Percentiles rank a stretch among this genome's conserved stretches.
These are phyloP conservation scores for Choiromyces venosus DNA, from an alignment of 495 filamentous ascomycete genomes.

Conservation along the genomic window DNA sequence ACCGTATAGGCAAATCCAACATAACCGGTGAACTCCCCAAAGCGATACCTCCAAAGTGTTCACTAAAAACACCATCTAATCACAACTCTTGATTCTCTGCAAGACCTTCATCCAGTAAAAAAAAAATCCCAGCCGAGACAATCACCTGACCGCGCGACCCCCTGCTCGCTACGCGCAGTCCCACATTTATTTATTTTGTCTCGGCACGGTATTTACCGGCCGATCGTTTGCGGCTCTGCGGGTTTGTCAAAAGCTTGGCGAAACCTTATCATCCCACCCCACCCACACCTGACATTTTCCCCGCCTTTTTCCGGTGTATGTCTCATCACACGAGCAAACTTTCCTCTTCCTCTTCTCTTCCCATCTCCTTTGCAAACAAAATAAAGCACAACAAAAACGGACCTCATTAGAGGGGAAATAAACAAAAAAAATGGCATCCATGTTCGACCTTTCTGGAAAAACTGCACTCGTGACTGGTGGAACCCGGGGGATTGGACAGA, in stretches of 20 bases:
- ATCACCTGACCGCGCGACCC: neutral
- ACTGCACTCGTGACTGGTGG: conserved; percentile 84
- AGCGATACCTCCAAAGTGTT: neutral
- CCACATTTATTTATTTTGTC: neutral
- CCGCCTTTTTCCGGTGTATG: too few species aligned
- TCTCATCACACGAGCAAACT: too few species aligned
- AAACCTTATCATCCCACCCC: neutral
- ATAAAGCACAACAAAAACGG: neutral
- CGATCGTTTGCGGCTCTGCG: neutral
- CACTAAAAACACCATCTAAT: neutral
- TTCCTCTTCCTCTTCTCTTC: neutral
- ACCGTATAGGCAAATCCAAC: neutral
- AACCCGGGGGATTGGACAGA: conserved; percentile 79
- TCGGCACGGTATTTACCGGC: neutral
- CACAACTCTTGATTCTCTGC: neutral
- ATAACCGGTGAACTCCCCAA: neutral
- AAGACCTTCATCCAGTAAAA: too few species aligned
- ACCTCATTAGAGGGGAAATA: conserved; percentile 3
- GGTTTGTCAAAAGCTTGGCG: neutral
- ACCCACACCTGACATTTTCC: too few species aligned
- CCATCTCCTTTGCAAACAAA: neutral
- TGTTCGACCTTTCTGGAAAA: conserved; percentile 58
- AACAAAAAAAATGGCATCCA: conserved; percentile 23
- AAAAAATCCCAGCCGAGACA: too few species aligned
- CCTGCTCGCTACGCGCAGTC: neutral